Percentiles rank a stretch among this genome's conserved stretches.
Evolutionary conservation across 2,329 filamentous ascomycete species (phyloP).

Genomic region (Nemania sp.): DNA sequence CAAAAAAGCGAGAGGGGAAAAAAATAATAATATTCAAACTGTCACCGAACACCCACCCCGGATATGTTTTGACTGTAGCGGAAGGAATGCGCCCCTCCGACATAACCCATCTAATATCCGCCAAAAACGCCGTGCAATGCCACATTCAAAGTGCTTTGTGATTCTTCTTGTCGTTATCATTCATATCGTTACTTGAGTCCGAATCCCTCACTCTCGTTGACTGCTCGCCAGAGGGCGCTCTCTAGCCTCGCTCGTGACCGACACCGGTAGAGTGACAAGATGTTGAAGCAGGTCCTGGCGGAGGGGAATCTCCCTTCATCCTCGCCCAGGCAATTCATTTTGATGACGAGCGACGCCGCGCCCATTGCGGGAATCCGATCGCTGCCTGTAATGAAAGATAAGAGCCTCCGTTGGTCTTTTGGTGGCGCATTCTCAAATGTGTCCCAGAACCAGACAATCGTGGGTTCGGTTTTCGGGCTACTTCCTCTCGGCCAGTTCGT

Average conservation of each 20-base stretch:
- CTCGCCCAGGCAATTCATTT: conserved; percentile 74
- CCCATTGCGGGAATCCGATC: conserved; percentile 91
- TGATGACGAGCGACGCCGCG: conserved; percentile 75
- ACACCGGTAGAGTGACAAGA: conserved; percentile 77
- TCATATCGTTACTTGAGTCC: conserved; percentile 60
- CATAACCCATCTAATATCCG: conserved; percentile 6
- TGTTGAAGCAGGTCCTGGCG: conserved; percentile 90
- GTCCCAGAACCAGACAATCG: conserved; percentile 87
- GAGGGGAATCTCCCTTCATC: conserved; percentile 78
- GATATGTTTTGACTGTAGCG: conserved; percentile 4
- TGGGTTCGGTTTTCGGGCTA: conserved; percentile 62
- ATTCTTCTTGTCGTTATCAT: conserved; percentile 23
- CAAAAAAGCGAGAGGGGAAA: too few relatives aligned
- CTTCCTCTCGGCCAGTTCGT: conserved; percentile 70
- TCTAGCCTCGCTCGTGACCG: conserved; percentile 68
- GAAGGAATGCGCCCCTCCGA: background rate
- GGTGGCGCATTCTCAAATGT: conserved; percentile 70
- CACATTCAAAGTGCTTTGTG: conserved; percentile 10
- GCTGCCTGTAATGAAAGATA: conserved; percentile 88
- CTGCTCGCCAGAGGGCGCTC: conserved; percentile 78
- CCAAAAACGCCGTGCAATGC: conserved; percentile 27
- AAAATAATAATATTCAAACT: conserved; percentile 6
- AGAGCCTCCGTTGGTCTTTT: conserved; percentile 73
- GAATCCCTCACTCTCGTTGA: conserved; percentile 91
- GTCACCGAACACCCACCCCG: background rate